Conservation (phyloP, 306 rosid species). For the Albizia julibrissin region DNA sequence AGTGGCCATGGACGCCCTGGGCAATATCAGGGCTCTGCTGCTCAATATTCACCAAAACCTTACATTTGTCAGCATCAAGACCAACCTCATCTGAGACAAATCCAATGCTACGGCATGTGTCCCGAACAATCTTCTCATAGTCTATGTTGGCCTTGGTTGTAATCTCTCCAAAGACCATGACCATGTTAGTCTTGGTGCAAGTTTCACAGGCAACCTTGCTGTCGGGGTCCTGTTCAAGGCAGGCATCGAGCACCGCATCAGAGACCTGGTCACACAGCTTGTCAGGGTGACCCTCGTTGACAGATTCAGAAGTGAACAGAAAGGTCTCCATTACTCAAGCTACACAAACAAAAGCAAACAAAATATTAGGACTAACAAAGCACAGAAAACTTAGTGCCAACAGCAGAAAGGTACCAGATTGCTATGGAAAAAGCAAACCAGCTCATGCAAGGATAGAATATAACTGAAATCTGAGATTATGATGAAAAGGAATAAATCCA, state of each 20-base stretch:
- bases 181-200: slow-evolving; percentile 49
- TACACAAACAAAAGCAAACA: slow-evolving; percentile 11
- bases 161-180: slow-evolving; percentile 48
- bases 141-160: slow-evolving; percentile 47
- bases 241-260: slow-evolving; percentile 49
- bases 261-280: slow-evolving; percentile 46
- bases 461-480: background rate
- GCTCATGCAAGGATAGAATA: background rate
- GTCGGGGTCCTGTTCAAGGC: slow-evolving; percentile 45
- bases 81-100: slow-evolving; percentile 49
- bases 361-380: background rate
- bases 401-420: background rate
- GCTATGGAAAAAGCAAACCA: background rate
- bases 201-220: slow-evolving; percentile 53
- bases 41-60: slow-evolving; percentile 41
- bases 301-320: slow-evolving; percentile 51
- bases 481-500: background rate
- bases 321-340: slow-evolving; percentile 45
- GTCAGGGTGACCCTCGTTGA: slow-evolving; percentile 61
- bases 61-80: slow-evolving; percentile 52
- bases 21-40: slow-evolving; percentile 36
- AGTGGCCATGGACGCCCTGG: slow-evolving; percentile 42
- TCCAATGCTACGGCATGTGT: slow-evolving; percentile 43
- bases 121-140: slow-evolving; percentile 51
- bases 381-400: background rate